A percentile compares a stretch with the other conserved stretches of the same genome.
These are phyloP conservation scores for Selaginella tamariscina DNA, from an alignment of 75 land plant genomes.

Conservation along the genomic window DNA sequence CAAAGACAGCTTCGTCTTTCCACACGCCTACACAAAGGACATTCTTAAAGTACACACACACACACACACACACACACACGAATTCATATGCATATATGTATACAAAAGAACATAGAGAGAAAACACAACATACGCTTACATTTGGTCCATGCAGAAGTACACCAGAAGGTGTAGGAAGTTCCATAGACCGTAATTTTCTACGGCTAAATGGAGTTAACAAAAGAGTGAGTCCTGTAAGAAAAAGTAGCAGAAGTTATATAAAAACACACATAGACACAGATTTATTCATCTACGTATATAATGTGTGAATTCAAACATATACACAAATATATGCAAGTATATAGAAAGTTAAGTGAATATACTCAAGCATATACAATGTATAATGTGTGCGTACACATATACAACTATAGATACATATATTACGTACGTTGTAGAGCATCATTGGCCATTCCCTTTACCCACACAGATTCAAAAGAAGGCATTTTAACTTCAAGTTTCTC, in stretches of 20 bases:
- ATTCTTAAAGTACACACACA: too few species aligned
- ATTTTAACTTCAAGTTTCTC: background rate
- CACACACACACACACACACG: too few species aligned
- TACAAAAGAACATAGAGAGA: too few species aligned
- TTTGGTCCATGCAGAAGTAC: constrained; percentile 87
- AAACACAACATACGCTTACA: constrained; percentile 36
- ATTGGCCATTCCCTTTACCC: background rate
- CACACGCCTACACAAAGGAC: constrained; percentile 95
- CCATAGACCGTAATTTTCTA: constrained; percentile 24
- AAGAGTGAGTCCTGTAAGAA: constrained; percentile 45
- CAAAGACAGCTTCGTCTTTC: constrained; percentile 58
- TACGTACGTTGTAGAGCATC: background rate
- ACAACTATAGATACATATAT: too few species aligned
- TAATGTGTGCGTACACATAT: too few species aligned
- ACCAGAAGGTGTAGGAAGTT: constrained; percentile 74
- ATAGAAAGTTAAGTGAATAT: too few species aligned
- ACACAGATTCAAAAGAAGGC: background rate
- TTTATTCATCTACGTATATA: too few species aligned
- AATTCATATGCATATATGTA: too few species aligned
- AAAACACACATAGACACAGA: background rate
- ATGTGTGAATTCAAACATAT: too few species aligned
- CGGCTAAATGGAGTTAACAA: constrained; percentile 45
- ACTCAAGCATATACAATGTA: background rate
- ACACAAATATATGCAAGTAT: too few species aligned
- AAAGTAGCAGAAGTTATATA: constrained; percentile 6